phyloP scores from a whole-genome alignment of 2,329 filamentous ascomycete genomes.

The Escovopsis sp. region DNA sequence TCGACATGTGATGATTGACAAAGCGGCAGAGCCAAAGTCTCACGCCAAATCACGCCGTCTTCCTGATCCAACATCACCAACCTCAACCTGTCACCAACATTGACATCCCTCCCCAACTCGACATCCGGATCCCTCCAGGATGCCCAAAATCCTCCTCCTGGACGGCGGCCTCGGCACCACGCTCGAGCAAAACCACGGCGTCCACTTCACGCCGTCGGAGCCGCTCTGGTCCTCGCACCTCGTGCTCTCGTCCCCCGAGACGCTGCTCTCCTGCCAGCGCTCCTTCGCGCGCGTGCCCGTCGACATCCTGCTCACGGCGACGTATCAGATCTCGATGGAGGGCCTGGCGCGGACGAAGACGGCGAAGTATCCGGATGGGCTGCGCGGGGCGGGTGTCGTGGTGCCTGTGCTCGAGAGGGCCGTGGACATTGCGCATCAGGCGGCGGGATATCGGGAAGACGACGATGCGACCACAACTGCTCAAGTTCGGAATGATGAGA shows the following conservation, averaged over 20 bases:
- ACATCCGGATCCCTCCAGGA: not conserved
- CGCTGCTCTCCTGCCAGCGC: slow-evolving; percentile 37
- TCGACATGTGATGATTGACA: too few relatives aligned
- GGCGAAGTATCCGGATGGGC: slow-evolving; percentile 25
- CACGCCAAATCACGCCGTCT: too few relatives aligned
- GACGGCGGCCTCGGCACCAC: slow-evolving; percentile 55
- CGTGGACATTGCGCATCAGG: slow-evolving; percentile 25
- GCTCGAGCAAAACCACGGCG: slow-evolving; percentile 40
- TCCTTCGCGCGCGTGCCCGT: slow-evolving; percentile 41
- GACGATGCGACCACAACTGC: too few relatives aligned
- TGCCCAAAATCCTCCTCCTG: slow-evolving; percentile 29
- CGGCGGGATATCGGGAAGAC: slow-evolving; percentile 11
- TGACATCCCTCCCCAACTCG: not conserved
- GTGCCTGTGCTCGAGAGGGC: slow-evolving; percentile 27
- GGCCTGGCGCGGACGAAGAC: slow-evolving; percentile 38
- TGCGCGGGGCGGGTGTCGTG: slow-evolving; percentile 21
- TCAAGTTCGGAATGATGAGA: too few relatives aligned
- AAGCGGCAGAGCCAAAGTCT: too few relatives aligned
- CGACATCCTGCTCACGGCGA: slow-evolving; percentile 50
- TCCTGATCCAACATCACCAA: too few relatives aligned
- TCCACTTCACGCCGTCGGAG: slow-evolving; percentile 34
- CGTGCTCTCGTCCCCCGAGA: slow-evolving; percentile 36
- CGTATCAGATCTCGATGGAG: slow-evolving; percentile 46
- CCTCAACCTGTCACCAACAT: too few relatives aligned
- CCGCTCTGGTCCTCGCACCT: slow-evolving; percentile 56